A percentile compares a stretch with the other conserved stretches of the same genome.
Conservation (phyloP, 495 filamentous ascomycete genomes). For the Penicillium angulare region DNA sequence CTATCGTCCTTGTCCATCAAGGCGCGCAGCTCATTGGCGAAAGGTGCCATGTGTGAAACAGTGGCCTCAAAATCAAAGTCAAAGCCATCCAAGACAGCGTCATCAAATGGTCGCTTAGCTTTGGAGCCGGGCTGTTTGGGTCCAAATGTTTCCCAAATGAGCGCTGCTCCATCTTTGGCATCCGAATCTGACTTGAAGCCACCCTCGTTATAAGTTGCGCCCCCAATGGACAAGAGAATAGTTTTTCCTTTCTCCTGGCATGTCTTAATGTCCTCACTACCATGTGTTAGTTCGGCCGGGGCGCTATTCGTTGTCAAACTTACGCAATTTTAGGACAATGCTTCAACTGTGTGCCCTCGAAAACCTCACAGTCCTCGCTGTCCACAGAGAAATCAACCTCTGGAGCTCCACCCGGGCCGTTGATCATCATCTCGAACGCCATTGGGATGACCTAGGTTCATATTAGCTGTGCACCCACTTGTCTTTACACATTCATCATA, state of each 20-base stretch:
- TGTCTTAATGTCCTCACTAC: conserved; percentile 54
- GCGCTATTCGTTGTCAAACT: conserved; percentile 1
- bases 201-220: conserved; percentile 59
- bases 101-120: conserved; percentile 60
- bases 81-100: conserved; percentile 66
- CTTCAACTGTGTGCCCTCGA: conserved; percentile 53
- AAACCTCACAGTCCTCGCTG: conserved; percentile 55
- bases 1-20: conserved; percentile 50
- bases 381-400: conserved; percentile 61
- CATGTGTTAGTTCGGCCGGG: conserved; percentile 16
- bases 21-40: conserved; percentile 53
- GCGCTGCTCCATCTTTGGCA: conserved; percentile 55
- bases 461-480: conserved; percentile 1
- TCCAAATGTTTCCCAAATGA: conserved; percentile 70
- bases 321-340: conserved; percentile 65
- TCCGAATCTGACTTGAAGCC: conserved; percentile 54
- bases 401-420: conserved; percentile 47
- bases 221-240: conserved; percentile 67
- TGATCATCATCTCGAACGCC: conserved; percentile 59
- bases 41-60: conserved; percentile 49
- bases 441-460: conserved; percentile 54
- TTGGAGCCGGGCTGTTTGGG: conserved; percentile 16
- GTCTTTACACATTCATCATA: conserved; percentile 10
- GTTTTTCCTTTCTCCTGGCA: conserved; percentile 67
- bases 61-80: conserved; percentile 65